phyloP scores from a whole-genome alignment of 306 rosid genomes.

The Prunus kanzakura region DNA sequence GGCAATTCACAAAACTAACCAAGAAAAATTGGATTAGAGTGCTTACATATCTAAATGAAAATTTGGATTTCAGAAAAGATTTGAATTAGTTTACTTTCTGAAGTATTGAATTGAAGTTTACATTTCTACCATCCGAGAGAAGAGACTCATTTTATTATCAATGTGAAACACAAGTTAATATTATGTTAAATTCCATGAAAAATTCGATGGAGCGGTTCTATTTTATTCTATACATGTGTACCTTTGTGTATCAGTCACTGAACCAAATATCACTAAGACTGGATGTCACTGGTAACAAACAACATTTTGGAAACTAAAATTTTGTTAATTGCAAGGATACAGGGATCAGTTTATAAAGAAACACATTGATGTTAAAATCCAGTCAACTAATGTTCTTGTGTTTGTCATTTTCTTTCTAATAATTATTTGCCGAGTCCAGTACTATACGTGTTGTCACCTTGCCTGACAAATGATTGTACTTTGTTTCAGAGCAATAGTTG shows the following conservation, averaged over 20 bases:
- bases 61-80: neutral
- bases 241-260: neutral
- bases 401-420: neutral
- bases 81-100: neutral
- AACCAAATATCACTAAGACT: neutral
- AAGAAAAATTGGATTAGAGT: neutral
- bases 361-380: neutral
- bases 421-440: neutral
- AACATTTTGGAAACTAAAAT: neutral
- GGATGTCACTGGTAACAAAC: neutral
- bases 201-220: neutral
- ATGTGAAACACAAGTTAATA: neutral
- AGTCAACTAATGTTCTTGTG: neutral
- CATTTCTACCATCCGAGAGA: neutral
- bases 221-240: neutral
- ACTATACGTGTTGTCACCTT: neutral
- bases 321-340: neutral
- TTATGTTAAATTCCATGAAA: too few relatives aligned
- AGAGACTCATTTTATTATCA: neutral
- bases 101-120: neutral
- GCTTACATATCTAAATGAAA: neutral
- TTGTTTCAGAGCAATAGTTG: slow-evolving; percentile 65
- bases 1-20: neutral
- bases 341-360: neutral
- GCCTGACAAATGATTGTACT: slow-evolving; percentile 12